These are phyloP conservation scores for Taiozyma onychis DNA, from an alignment of 1,139 yeast species.

Conservation along the genomic window DNA sequence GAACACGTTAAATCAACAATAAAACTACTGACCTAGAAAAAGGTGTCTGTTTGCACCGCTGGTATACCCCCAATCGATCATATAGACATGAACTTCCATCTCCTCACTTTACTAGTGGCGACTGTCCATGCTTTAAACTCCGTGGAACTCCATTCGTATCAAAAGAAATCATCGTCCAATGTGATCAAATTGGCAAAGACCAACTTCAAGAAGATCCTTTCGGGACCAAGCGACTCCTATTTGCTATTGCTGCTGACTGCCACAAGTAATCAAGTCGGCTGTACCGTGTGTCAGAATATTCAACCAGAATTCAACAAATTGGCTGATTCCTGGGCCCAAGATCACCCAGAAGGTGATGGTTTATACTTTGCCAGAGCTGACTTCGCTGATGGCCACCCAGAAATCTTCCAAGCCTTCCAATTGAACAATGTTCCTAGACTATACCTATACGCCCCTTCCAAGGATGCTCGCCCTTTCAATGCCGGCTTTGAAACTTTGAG, in stretches of 20 bases:
- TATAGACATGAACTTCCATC: not conserved
- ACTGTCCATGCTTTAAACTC: constrained; percentile 1
- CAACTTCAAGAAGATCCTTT: constrained; percentile 52
- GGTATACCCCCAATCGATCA: not conserved
- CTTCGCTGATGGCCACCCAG: constrained; percentile 47
- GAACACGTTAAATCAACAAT: not conserved
- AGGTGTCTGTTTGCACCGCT: not conserved
- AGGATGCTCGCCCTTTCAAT: constrained; percentile 25
- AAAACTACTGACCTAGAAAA: not conserved
- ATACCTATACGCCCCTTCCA: constrained; percentile 58
- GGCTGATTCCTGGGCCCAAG: constrained; percentile 52
- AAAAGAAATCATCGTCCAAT: constrained; percentile 24
- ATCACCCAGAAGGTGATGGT: constrained; percentile 39
- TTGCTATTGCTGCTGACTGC: constrained; percentile 71
- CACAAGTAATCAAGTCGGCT: constrained; percentile 64
- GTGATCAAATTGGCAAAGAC: constrained; percentile 51
- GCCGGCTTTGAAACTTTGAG: constrained; percentile 41
- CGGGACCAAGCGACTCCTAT: constrained; percentile 65
- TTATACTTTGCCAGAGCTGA: constrained; percentile 75
- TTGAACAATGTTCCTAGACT: constrained; percentile 78
- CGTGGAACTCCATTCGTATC: constrained; percentile 17
- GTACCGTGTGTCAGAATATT: constrained; percentile 67
- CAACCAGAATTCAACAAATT: constrained; percentile 61
- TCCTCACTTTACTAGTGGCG: not conserved
- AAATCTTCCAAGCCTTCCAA: constrained; percentile 48